Evolutionary conservation across 2,329 filamentous ascomycete species (phyloP).

Genomic region (Pseudogymnoascus sp.): DNA sequence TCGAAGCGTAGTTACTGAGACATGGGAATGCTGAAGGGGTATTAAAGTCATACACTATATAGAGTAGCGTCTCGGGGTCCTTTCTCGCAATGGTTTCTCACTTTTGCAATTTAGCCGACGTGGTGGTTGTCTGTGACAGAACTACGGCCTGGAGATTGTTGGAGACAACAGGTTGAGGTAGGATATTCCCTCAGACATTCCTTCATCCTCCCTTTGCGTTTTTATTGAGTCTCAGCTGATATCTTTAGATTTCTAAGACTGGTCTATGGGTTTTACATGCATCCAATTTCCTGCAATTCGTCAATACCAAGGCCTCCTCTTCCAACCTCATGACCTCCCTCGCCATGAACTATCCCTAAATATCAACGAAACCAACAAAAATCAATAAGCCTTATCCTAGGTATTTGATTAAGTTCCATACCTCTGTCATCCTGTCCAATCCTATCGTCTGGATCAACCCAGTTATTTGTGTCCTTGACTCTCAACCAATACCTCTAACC

Average conservation of each 20-base stretch:
- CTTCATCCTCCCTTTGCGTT: no score
- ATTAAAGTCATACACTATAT: neutral
- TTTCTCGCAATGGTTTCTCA: neutral
- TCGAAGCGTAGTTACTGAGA: neutral
- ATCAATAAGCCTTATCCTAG: neutral
- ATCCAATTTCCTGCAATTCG: neutral
- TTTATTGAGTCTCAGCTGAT: neutral
- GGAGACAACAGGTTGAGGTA: neutral
- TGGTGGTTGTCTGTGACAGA: neutral
- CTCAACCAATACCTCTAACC: constrained; percentile 2
- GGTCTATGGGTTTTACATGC: neutral
- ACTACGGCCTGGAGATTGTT: neutral
- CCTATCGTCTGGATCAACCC: neutral
- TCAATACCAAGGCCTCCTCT: neutral
- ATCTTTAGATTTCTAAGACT: neutral
- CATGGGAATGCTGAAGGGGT: neutral
- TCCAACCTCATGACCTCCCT: neutral
- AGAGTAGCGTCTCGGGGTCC: neutral
- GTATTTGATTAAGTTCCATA: neutral
- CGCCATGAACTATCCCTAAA: neutral
- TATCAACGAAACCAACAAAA: constrained; percentile 1
- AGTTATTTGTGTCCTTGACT: neutral
- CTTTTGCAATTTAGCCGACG: neutral
- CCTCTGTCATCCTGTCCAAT: neutral
- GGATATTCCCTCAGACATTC: neutral